Conservation (phyloP, 1,284 basidiomycete species). For the Cutaneotrichosporon daszewskae region DNA sequence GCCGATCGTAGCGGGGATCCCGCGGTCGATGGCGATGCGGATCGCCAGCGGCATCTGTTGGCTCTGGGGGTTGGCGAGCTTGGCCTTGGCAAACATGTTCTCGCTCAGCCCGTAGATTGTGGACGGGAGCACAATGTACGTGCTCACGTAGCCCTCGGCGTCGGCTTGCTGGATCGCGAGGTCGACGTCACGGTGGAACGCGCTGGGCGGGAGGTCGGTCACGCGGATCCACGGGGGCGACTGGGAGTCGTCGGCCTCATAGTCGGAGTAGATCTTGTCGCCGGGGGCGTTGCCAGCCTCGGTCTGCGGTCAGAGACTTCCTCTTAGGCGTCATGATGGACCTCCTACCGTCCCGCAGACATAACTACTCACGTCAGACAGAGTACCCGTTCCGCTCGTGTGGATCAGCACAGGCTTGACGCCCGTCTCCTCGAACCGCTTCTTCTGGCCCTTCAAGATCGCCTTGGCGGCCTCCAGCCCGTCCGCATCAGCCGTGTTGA, state of each 20-base stretch:
- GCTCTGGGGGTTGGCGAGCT: slow-evolving; percentile 35
- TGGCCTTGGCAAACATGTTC: slow-evolving; percentile 33
- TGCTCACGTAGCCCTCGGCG: slow-evolving; percentile 31
- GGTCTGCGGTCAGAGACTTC: slow-evolving; percentile 1
- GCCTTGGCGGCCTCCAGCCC: slow-evolving; percentile 33
- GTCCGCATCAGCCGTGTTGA: slow-evolving; percentile 45
- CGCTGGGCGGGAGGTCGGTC: slow-evolving; percentile 25
- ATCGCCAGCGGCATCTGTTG: slow-evolving; percentile 40
- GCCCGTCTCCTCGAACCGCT: slow-evolving; percentile 35
- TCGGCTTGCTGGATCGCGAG: slow-evolving; percentile 42
- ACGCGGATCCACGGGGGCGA: slow-evolving; percentile 37
- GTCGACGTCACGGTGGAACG: slow-evolving; percentile 37
- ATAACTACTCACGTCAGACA: slow-evolving; percentile 27
- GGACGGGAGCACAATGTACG: slow-evolving; percentile 46
- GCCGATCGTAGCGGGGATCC: slow-evolving; percentile 39
- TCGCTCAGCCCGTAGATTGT: slow-evolving; percentile 45
- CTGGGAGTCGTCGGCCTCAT: slow-evolving; percentile 21
- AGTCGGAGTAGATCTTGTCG: slow-evolving; percentile 38
- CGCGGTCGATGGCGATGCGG: slow-evolving; percentile 38
- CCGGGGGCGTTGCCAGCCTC: slow-evolving; percentile 7
- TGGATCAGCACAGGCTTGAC: slow-evolving; percentile 42
- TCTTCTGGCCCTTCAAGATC: slow-evolving; percentile 40
- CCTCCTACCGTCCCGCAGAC: background rate
- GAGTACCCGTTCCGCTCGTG: slow-evolving; percentile 45
- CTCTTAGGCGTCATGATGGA: too few relatives aligned